Percentiles rank a stretch among this genome's conserved stretches.
These are phyloP conservation scores for Elasticomyces elasticus DNA, from an alignment of 495 filamentous ascomycete species.

Conservation along the genomic window DNA sequence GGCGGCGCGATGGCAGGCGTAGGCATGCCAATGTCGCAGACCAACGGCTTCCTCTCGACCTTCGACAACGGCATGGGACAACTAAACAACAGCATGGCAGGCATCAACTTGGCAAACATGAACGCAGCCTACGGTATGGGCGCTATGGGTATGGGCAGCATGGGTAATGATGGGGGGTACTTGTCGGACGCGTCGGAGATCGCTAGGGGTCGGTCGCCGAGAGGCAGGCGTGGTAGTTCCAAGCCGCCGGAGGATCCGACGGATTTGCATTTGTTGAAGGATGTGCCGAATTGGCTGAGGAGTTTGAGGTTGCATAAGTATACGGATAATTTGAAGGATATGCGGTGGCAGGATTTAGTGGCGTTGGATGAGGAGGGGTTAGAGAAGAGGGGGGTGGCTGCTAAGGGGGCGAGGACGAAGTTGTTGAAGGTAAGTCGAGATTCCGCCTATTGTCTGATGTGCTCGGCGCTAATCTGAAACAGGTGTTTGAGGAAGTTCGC, in stretches of 20 bases:
- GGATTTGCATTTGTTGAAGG: constrained; percentile 79
- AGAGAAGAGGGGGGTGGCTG: constrained; percentile 89
- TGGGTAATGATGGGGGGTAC: constrained; percentile 52
- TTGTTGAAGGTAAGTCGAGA: constrained; percentile 74
- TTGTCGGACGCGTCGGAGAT: constrained; percentile 90
- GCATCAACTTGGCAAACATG: constrained; percentile 56
- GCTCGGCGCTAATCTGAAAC: constrained; percentile 19
- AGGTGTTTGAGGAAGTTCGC: constrained; percentile 87
- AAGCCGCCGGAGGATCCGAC: constrained; percentile 98
- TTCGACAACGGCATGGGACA: constrained; percentile 66
- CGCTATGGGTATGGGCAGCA: constrained; percentile 34
- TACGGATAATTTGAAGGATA: constrained; percentile 92
- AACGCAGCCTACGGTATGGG: neutral
- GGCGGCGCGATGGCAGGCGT: constrained; percentile 37
- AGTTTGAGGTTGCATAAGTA: constrained; percentile 96
- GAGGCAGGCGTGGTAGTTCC: constrained; percentile 85
- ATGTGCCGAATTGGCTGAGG: constrained; percentile 92
- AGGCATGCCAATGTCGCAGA: constrained; percentile 69
- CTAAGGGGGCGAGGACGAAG: constrained; percentile 87
- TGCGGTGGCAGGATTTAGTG: constrained; percentile 91
- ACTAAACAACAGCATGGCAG: constrained; percentile 62
- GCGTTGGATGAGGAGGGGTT: constrained; percentile 88
- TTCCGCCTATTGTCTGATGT: neutral
- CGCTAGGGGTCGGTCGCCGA: constrained; percentile 78
- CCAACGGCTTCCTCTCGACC: constrained; percentile 87